Evolutionary conservation across 208 protist genomes (phyloP), one percentile per base, ranked within the genome.

Genomic region (Naegleria lovaniensis): DNA sequence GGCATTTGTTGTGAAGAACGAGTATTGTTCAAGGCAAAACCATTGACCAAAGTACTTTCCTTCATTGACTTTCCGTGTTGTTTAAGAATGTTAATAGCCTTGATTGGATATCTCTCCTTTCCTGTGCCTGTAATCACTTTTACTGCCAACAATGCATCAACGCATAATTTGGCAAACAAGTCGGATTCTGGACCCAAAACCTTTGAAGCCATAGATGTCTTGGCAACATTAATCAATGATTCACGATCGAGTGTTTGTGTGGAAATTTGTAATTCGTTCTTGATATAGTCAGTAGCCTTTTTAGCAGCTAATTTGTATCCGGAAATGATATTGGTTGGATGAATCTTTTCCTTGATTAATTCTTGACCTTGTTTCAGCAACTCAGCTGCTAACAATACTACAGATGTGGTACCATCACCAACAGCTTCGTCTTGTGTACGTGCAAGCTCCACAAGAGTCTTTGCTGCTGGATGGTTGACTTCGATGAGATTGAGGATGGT

Each of bases 171-270:
- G 58, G 97, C 93, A 93, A 99, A 99, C 91, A 99, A 97, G 15
- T 99, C 98, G 15, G 94, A 94, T 85, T 99, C 97, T 79, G 94
- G 95, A 92, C 83, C 39, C 92, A 99, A 96, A 92, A 99, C 99
- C 94, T 99, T 99, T 91, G 98, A 99, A 83, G 97, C 98, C 96
- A 99, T 99, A 41, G 98, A 99, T 7, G 99, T 99, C 89, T 97
- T 98, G 9, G 99, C 99, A 43, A 97, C 96, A 85, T 99, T 99
- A 9, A 99, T 88, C 3, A 99, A 94, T 52, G 95, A 92, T 2
- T 99, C 98, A 40, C 97, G 96, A 67, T 96, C 97, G 6, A 99
- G 94, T 48, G 94, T 94, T 33, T 97, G 94, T n/a, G 97, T 96
- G 59, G 93, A 91, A 84, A 94, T 93, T 92, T 93, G 92, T 4